phyloP scores from a whole-genome alignment of 441 rosid genomes.

The Jatropha podagrica region DNA sequence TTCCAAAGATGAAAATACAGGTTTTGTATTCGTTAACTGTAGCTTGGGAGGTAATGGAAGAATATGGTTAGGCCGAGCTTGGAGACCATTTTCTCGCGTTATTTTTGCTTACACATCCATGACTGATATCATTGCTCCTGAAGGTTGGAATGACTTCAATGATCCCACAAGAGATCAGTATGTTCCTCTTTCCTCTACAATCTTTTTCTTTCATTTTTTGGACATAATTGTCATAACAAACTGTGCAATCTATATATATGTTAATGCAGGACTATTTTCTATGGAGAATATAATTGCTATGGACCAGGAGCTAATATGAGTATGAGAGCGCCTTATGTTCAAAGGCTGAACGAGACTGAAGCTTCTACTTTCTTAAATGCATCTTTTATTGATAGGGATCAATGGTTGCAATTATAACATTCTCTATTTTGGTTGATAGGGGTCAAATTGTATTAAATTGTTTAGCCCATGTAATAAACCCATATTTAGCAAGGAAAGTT shows the following conservation, averaged over 20 bases:
- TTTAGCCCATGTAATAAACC: no score
- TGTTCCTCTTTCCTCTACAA: neutral
- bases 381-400: conserved; percentile 71
- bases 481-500: no score
- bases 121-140: conserved; percentile 74
- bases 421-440: no score
- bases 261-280: conserved; percentile 59
- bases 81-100: conserved; percentile 84
- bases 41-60: conserved; percentile 69
- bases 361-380: conserved; percentile 51
- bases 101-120: conserved; percentile 55
- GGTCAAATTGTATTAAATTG: neutral
- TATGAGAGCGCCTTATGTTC: conserved; percentile 58
- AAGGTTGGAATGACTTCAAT: conserved; percentile 88
- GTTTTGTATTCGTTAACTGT: conserved; percentile 64
- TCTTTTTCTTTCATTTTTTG: no score
- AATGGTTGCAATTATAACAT: conserved; percentile 53
- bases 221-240: neutral
- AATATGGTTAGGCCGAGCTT: conserved; percentile 85
- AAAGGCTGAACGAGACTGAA: conserved; percentile 63
- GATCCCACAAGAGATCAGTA: conserved; percentile 80
- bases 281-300: conserved; percentile 73
- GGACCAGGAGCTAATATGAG: conserved; percentile 68
- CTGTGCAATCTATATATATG: no score
- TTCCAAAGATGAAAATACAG: conserved; percentile 70